Evolutionary conservation across 805 yeast genomes (phyloP).

Genomic region (Cyberlindnera maritima): DNA sequence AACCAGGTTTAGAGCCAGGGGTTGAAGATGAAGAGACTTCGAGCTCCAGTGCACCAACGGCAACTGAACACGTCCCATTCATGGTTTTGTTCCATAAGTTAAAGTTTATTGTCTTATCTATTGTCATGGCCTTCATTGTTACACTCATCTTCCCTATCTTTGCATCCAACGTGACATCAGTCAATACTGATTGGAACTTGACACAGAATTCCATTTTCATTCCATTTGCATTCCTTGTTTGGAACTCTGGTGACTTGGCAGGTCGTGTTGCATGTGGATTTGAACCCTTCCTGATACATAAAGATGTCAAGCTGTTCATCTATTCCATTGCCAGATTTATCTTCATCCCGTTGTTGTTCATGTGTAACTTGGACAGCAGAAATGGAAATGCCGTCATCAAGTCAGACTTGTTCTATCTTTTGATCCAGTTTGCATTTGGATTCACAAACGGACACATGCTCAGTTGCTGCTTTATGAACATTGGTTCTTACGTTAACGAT

Average conservation of each 20-base stretch:
- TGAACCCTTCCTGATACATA: conserved; percentile 38
- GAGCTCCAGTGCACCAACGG: not conserved
- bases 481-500: conserved; percentile 57
- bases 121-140: conserved; percentile 68
- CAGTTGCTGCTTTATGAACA: conserved; percentile 76
- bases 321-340: conserved; percentile 55
- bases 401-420: conserved; percentile 66
- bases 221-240: conserved; percentile 75
- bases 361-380: conserved; percentile 49
- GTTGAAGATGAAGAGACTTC: conserved; percentile 11
- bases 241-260: conserved; percentile 87
- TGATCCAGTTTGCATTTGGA: conserved; percentile 77
- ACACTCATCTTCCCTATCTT: conserved; percentile 87
- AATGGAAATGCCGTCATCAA: conserved; percentile 31
- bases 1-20: conserved; percentile 15
- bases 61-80: conserved; percentile 52
- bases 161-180: conserved; percentile 68
- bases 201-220: conserved; percentile 44
- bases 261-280: conserved; percentile 72
- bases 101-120: conserved; percentile 60
- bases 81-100: conserved; percentile 57
- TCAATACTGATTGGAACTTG: conserved; percentile 30
- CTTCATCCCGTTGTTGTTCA: conserved; percentile 69
- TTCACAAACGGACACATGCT: conserved; percentile 83
- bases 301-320: conserved; percentile 42